Evolutionary conservation across 148 eudicot genomes (phyloP).

Genomic region (Cornus suecica): DNA sequence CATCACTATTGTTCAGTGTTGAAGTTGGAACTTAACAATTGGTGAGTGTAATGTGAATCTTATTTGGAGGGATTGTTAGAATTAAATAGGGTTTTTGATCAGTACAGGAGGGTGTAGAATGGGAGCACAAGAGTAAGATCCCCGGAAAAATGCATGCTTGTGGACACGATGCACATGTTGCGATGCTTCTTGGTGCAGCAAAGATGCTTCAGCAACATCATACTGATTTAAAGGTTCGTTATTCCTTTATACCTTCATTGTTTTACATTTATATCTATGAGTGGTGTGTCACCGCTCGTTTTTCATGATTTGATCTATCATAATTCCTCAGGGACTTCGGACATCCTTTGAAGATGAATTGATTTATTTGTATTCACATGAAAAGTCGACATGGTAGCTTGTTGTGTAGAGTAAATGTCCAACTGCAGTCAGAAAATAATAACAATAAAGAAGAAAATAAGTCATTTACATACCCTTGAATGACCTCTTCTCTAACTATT

Average conservation of each 20-base stretch:
- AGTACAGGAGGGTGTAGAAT: constrained; percentile 50
- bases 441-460: neutral
- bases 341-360: neutral
- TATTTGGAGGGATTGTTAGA: neutral
- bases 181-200: constrained; percentile 62
- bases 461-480: neutral
- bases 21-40: neutral
- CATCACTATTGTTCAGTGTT: neutral
- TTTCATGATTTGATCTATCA: no score
- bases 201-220: constrained; percentile 48
- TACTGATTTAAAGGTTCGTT: constrained; percentile 40
- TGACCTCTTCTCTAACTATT: neutral
- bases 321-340: neutral
- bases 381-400: neutral
- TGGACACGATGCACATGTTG: constrained; percentile 60
- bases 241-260: no score
- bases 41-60: neutral
- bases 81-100: neutral
- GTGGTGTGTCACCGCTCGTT: no score
- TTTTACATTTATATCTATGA: no score
- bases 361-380: neutral
- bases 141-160: constrained; percentile 62
- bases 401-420: neutral
- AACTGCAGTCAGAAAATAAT: neutral
- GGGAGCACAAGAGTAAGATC: constrained; percentile 60